Conservation (phyloP, 129 eudicot genomes). For the Flaveria ramosissima region DNA sequence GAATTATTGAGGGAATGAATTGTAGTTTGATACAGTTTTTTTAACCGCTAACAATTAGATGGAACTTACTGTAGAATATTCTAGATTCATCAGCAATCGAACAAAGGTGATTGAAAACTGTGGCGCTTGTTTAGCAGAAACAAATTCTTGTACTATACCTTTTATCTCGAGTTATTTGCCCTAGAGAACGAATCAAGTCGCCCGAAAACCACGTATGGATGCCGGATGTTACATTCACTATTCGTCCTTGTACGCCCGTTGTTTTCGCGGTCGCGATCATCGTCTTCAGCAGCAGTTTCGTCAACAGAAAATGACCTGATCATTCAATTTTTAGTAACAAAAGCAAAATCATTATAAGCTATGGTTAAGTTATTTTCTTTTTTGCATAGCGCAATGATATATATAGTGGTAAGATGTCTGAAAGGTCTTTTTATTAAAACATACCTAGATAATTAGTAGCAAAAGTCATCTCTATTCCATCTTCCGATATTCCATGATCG, state of each 20-base stretch:
- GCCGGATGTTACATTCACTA: conserved; percentile 87
- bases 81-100: conserved; percentile 14
- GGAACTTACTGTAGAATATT: conserved; percentile 4
- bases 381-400: too few relatives aligned
- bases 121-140: too few relatives aligned
- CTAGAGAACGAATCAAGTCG: conserved; percentile 59
- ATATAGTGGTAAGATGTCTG: too few relatives aligned
- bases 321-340: too few relatives aligned
- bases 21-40: too few relatives aligned
- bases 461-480: conserved; percentile 93
- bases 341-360: too few relatives aligned
- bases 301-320: conserved; percentile 85
- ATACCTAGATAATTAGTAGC: conserved; percentile 90
- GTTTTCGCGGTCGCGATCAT: conserved; percentile 69
- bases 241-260: conserved; percentile 78
- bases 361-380: too few relatives aligned
- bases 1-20: too few relatives aligned
- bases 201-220: conserved; percentile 94
- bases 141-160: conserved; percentile 37
- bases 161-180: conserved; percentile 59
- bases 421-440: too few relatives aligned
- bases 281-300: conserved; percentile 71
- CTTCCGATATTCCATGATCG: conserved; percentile 67
- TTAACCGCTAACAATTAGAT: background rate
- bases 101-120: background rate